Percentiles rank a stretch among this genome's conserved stretches.
phyloP scores from a whole-genome alignment of 495 filamentous ascomycete species.

The Daldinia concentrica region DNA sequence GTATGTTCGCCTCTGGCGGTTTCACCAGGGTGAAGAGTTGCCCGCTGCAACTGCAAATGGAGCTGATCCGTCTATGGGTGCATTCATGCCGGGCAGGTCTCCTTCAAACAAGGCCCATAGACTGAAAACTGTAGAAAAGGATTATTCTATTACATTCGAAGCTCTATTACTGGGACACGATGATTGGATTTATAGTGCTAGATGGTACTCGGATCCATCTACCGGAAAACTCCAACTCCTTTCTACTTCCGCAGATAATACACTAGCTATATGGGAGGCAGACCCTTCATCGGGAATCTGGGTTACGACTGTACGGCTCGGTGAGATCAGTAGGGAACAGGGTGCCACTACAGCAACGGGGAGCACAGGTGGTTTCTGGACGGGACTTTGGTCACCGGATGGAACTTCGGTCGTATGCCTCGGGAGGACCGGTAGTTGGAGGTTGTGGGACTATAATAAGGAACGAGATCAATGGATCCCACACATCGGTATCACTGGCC shows the following conservation, averaged over 20 bases:
- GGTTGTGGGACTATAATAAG: slow-evolving; percentile 70
- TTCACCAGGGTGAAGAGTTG: slow-evolving; percentile 74
- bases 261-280: slow-evolving; percentile 88
- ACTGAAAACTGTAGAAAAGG: slow-evolving; percentile 58
- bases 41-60: slow-evolving; percentile 57
- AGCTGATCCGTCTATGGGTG: slow-evolving; percentile 54
- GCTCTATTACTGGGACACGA: slow-evolving; percentile 95
- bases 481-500: slow-evolving; percentile 80
- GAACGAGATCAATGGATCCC: slow-evolving; percentile 75
- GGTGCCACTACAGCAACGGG: slow-evolving; percentile 95
- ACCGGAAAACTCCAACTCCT: slow-evolving; percentile 73
- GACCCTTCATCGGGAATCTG: slow-evolving; percentile 87
- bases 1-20: slow-evolving; percentile 92
- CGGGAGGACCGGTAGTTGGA: slow-evolving; percentile 92
- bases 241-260: slow-evolving; percentile 94
- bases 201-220: slow-evolving; percentile 63
- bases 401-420: slow-evolving; percentile 79
- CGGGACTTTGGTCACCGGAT: slow-evolving; percentile 88
- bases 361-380: slow-evolving; percentile 96
- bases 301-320: slow-evolving; percentile 83
- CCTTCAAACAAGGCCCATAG: slow-evolving; percentile 90
- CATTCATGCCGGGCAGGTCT: slow-evolving; percentile 67
- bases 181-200: slow-evolving; percentile 93
- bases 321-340: slow-evolving; percentile 92
- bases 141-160: slow-evolving; percentile 90